Conservation (phyloP, 1,284 basidiomycete genomes). For the Ganoderma resinaceum region DNA sequence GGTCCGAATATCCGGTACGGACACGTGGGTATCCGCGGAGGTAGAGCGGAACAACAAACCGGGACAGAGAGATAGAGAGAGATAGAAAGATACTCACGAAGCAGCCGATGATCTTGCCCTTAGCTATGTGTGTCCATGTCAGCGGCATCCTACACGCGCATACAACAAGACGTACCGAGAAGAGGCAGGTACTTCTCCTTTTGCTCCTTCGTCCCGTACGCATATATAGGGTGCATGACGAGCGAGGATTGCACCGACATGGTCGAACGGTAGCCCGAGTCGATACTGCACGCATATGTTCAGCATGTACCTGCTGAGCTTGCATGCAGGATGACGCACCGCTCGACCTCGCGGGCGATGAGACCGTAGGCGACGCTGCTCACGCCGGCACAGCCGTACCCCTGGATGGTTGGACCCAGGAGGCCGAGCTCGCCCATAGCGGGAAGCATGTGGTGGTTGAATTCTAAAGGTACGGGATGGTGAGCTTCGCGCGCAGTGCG, state of each 20-base stretch:
- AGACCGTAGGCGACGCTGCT: conserved; percentile 93
- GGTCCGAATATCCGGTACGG: background rate
- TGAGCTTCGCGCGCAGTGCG: background rate
- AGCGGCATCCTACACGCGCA: conserved; percentile 7
- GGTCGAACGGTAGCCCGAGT: conserved; percentile 96
- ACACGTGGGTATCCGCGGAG: background rate
- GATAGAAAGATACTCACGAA: conserved; percentile 68
- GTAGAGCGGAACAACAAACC: background rate
- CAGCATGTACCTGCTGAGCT: background rate
- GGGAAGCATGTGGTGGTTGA: conserved; percentile 79
- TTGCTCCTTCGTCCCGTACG: conserved; percentile 90
- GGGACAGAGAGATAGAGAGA: background rate
- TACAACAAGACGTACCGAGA: conserved; percentile 58
- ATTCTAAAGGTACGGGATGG: conserved; percentile 55
- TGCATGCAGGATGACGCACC: conserved; percentile 53
- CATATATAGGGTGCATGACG: conserved; percentile 98
- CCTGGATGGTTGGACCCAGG: conserved; percentile 90
- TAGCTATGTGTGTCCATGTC: conserved; percentile 53
- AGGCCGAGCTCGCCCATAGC: conserved; percentile 96
- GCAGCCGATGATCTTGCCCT: conserved; percentile 90
- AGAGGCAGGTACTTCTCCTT: conserved; percentile 91
- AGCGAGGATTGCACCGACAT: conserved; percentile 96
- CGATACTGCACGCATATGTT: conserved; percentile 65
- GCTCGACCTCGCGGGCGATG: conserved; percentile 92
- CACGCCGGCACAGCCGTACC: conserved; percentile 95